Evolutionary conservation across 176 grass and related monocot species (phyloP), one percentile per base, ranked within the genome.

Genomic region (Puya raimondii): DNA sequence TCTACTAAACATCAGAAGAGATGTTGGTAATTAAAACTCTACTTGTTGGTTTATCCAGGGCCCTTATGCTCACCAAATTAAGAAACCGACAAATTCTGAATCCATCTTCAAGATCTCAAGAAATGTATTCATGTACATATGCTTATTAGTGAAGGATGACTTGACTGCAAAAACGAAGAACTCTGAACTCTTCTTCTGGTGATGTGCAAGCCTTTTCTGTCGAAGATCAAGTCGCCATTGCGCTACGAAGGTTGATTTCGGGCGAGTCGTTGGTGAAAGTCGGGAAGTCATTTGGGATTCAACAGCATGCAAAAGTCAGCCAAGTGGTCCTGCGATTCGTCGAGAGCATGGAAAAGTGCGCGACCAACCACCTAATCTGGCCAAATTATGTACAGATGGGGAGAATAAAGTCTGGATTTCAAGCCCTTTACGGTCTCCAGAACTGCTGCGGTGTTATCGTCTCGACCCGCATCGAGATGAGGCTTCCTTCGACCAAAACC

Each of bases 51-150:
- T 15, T 23, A 26, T 70, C 50, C 68, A 53, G 68, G 49, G 3
- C 67, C 12, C 48, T 70, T 70, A 21, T 51, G 14, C 21, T 33
- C 13, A 11, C 18, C 48, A 15, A 71, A n/a, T n/a, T n/a, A n/a
- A 71, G 53, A 22, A 54, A 25, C 50, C 68, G 48, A 71, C 16
- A 71, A n/a, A 54, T 9, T 53, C 53, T 4, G 68, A 71, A 47
- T 71, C 68, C 0, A 14, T 70, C 16, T 70, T 70, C 23, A 53
- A 53, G 68, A 70, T 70, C 3, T 70, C 49, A 52, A 70, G 50
- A 23, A 70, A 70, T 18, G 53, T 51, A 48, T 70, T 70, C 68
- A 15, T 51, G 22, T 70, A 53, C 68, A 70, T 53, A 70, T 70
- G 68, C 50, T 70, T 13, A 27, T 25, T 53, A 23, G 68, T 53